Evolutionary conservation across 257 asterid species (phyloP).

Genomic region (Gynochthodes officinalis): DNA sequence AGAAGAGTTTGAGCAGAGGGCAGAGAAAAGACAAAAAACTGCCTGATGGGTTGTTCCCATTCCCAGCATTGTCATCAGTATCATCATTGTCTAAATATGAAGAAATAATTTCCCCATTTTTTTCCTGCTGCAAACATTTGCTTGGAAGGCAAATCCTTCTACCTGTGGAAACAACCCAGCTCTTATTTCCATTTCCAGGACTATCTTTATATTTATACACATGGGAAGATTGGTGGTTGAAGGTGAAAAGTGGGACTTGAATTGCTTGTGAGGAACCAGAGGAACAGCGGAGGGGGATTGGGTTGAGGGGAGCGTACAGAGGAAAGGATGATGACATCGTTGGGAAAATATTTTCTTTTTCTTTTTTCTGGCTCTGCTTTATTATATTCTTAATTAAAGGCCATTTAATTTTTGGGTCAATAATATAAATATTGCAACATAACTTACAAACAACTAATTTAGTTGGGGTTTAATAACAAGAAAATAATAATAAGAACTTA

Average conservation of each 20-base stretch:
- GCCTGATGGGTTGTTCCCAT: constrained; percentile 42
- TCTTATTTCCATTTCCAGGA: constrained; percentile 9
- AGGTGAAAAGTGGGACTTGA: constrained; percentile 23
- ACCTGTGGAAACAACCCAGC: constrained; percentile 16
- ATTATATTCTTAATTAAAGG: too few relatives aligned
- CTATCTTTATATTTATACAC: neutral
- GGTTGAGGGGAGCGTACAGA: neutral
- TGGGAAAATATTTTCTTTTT: neutral
- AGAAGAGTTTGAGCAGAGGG: constrained; percentile 78
- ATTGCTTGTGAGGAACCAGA: neutral
- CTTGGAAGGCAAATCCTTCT: constrained; percentile 21
- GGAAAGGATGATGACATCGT: neutral
- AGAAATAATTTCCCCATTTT: constrained; percentile 19
- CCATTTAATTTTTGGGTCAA: too few relatives aligned
- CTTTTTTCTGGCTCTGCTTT: neutral
- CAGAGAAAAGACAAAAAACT: constrained; percentile 66
- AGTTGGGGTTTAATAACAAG: too few relatives aligned
- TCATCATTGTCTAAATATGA: constrained; percentile 26
- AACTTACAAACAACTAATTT: too few relatives aligned
- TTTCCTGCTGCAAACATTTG: constrained; percentile 32
- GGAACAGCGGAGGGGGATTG: neutral
- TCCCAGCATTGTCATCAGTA: constrained; percentile 10
- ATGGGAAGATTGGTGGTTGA: neutral
- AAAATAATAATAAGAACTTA: too few relatives aligned
- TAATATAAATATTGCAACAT: too few relatives aligned